These are phyloP conservation scores for Tetrahymena elliotti DNA, from an alignment of 73 alveolate species.

Conservation along the genomic window DNA sequence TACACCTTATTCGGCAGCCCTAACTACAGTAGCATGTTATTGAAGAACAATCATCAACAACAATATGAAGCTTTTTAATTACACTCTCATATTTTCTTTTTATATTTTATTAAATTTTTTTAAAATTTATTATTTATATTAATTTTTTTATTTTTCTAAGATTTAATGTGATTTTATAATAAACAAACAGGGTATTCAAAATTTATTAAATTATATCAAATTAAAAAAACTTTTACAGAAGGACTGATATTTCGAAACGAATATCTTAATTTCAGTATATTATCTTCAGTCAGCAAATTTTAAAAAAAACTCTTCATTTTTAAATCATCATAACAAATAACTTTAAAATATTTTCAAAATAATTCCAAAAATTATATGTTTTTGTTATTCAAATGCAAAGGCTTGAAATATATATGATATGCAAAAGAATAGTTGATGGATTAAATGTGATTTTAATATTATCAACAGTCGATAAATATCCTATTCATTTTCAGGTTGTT, in stretches of 20 bases:
- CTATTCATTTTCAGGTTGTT: neutral
- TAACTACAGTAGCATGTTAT: neutral
- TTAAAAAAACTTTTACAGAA: too few species aligned
- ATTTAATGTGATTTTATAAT: neutral
- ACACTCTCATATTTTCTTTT: neutral
- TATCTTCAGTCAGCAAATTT: neutral
- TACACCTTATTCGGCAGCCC: slow-evolving; percentile 8
- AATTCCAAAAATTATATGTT: too few species aligned
- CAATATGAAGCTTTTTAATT: neutral
- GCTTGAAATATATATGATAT: too few species aligned
- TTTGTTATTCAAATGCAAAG: too few species aligned
- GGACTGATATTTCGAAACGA: neutral
- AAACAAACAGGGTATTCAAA: neutral
- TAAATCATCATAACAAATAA: too few species aligned
- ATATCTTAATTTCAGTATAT: neutral
- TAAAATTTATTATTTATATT: neutral
- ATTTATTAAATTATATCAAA: neutral
- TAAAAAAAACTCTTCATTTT: too few species aligned
- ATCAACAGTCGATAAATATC: too few species aligned
- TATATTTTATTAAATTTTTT: neutral
- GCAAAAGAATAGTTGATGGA: too few species aligned
- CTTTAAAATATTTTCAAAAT: too few species aligned
- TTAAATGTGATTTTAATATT: too few species aligned
- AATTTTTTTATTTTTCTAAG: neutral
- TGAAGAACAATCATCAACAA: neutral